A percentile compares a stretch with the other conserved stretches of the same genome.
Evolutionary conservation across 768 basidiomycete species (phyloP).

Genomic region (Tylopilus vinaceipallidus): DNA sequence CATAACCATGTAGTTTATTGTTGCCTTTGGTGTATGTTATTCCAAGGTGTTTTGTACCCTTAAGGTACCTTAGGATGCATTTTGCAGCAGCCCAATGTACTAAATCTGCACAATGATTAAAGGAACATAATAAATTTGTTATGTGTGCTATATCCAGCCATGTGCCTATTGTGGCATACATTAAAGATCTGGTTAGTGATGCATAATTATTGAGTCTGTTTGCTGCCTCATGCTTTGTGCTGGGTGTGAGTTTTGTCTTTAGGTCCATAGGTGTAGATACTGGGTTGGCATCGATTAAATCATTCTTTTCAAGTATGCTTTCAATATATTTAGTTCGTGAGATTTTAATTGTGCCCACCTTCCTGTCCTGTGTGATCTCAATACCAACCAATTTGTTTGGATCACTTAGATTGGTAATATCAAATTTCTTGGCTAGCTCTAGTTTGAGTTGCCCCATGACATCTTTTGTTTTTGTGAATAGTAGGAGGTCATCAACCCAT

Average conservation of each 20-base stretch:
- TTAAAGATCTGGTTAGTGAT: slow-evolving; percentile 16
- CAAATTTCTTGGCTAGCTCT: slow-evolving; percentile 1
- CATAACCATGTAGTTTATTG: not conserved
- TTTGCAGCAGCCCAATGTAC: slow-evolving; percentile 15
- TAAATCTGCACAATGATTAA: slow-evolving; percentile 2
- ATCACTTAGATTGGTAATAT: slow-evolving; percentile 13
- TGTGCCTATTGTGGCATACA: slow-evolving; percentile 19
- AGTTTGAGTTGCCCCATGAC: not conserved
- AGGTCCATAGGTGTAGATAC: slow-evolving; percentile 4
- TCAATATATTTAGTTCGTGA: slow-evolving; percentile 11
- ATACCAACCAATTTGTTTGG: slow-evolving; percentile 20
- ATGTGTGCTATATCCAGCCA: slow-evolving; percentile 12
- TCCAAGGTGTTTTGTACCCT: slow-evolving; percentile 1
- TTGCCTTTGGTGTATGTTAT: not conserved
- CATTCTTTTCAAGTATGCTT: not conserved
- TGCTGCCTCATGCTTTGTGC: rapidly evolving
- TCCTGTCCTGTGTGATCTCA: not conserved
- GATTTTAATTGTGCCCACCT: not conserved
- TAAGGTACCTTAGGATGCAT: slow-evolving; percentile 14
- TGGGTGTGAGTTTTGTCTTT: not conserved
- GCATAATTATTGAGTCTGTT: not conserved
- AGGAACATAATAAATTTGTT: slow-evolving; percentile 1
- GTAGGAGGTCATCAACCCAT: not conserved
- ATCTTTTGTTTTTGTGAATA: not conserved
- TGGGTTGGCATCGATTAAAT: not conserved